These are phyloP conservation scores for Elongisporangium undulatum DNA, from an alignment of 352 stramenopile genomes.

Conservation along the genomic window DNA sequence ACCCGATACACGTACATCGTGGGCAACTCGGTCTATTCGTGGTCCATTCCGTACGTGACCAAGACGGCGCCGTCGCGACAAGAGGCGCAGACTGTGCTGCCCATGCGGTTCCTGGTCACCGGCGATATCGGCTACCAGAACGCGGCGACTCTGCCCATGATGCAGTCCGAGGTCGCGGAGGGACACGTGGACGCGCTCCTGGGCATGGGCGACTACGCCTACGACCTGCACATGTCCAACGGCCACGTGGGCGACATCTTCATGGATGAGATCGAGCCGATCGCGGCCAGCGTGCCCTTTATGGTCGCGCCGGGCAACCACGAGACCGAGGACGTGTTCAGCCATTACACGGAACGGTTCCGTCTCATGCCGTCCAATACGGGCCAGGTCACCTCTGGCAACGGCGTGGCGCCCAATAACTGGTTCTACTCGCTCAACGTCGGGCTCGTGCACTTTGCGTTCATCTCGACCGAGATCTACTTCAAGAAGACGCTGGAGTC, in stretches of 20 bases:
- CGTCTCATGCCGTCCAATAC: constrained; percentile 79
- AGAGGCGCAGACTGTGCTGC: constrained; percentile 20
- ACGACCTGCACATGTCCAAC: constrained; percentile 79
- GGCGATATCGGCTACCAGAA: constrained; percentile 90
- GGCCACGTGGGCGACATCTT: constrained; percentile 86
- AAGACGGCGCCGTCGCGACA: constrained; percentile 52
- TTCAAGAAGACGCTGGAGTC: constrained; percentile 64
- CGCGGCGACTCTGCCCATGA: constrained; percentile 83
- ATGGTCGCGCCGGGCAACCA: constrained; percentile 92
- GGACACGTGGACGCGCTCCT: constrained; percentile 75
- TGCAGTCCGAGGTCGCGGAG: constrained; percentile 80
- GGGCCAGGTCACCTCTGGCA: constrained; percentile 40
- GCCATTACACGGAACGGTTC: constrained; percentile 85
- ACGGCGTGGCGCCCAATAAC: constrained; percentile 76
- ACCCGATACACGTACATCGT: constrained; percentile 83
- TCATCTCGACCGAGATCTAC: constrained; percentile 88
- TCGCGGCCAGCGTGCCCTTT: constrained; percentile 79
- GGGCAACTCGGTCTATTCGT: constrained; percentile 70
- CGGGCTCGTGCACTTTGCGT: constrained; percentile 83
- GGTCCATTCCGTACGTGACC: constrained; percentile 75
- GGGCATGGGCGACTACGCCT: constrained; percentile 88
- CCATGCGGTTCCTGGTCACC: constrained; percentile 73
- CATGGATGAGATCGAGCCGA: constrained; percentile 87
- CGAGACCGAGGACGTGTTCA: constrained; percentile 82
- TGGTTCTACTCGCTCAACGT: constrained; percentile 89